Percentiles rank a stretch among this genome's conserved stretches.
phyloP scores from a whole-genome alignment of 1,139 yeast genomes.

The Hansenula lynferdii region DNA sequence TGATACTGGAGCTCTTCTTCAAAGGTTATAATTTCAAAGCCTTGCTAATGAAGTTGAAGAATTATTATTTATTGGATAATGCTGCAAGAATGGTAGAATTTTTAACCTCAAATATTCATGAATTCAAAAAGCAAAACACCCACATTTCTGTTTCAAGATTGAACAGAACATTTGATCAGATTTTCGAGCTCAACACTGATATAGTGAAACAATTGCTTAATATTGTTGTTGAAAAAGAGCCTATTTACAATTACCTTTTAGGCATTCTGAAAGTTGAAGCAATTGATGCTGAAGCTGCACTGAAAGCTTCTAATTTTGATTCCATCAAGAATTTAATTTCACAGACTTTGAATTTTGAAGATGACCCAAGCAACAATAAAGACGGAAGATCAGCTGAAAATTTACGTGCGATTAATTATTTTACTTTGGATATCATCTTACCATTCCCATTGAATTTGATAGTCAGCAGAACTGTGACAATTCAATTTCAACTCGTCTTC shows the following conservation, averaged over 20 bases:
- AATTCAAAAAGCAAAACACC: slow-evolving; percentile 34
- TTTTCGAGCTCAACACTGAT: slow-evolving; percentile 11
- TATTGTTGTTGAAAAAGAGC: slow-evolving; percentile 25
- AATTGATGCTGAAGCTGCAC: slow-evolving; percentile 52
- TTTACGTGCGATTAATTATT: slow-evolving; percentile 38
- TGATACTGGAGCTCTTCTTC: slow-evolving; percentile 53
- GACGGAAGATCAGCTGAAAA: slow-evolving; percentile 20
- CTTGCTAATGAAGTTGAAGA: slow-evolving; percentile 46
- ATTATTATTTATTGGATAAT: slow-evolving; percentile 45
- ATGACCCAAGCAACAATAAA: slow-evolving; percentile 16
- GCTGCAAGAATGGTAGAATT: slow-evolving; percentile 28
- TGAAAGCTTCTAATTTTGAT: slow-evolving; percentile 35
- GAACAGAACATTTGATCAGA: slow-evolving; percentile 24
- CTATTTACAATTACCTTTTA: slow-evolving; percentile 55
- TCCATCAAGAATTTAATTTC: slow-evolving; percentile 36
- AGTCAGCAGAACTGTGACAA: slow-evolving; percentile 62
- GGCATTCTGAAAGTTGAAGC: slow-evolving; percentile 62
- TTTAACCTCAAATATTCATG: slow-evolving; percentile 33
- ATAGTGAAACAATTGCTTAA: slow-evolving; percentile 24
- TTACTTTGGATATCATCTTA: slow-evolving; percentile 62
- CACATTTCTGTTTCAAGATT: slow-evolving; percentile 35
- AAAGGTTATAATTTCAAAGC: slow-evolving; percentile 52
- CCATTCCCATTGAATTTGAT: slow-evolving; percentile 88
- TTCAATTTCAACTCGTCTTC: slow-evolving; percentile 77
- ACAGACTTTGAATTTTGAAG: slow-evolving; percentile 30